Base-by-base conservation (phyloP, 169 alveolate species). In the Eimeria sp. region DNA sequence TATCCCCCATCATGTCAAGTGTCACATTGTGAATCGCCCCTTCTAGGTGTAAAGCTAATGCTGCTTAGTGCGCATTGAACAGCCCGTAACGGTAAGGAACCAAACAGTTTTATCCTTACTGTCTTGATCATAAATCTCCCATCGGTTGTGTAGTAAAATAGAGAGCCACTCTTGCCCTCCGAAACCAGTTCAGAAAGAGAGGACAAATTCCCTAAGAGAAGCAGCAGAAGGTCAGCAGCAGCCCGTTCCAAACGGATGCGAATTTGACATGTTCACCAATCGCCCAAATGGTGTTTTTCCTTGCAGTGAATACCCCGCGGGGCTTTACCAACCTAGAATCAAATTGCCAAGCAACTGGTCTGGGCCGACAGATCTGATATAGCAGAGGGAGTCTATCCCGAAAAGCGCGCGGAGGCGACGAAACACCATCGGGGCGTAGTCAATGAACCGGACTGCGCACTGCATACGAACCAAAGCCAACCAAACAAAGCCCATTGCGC, bases 111-210 rank as follows among this genome's bases (percentile, higher is more conserved):
- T 10, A n/a, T 16, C 40, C 95, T 47, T 30, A 95, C 96, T 1
- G 98, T 95, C 87, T 97, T 95, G 86, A 95, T 88, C 96, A 97
- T 75, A 84, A 93, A 97, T 75, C 89, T 72, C 14, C 97, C 97
- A 70, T 97, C 98, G 27, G 99, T 98, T 1, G 99, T 99, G 96
- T 98, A 99, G 97, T 99, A 99, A 95, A 99, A 99, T 92, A 99
- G 98, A 18, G 99, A 98, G 20, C 99, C 99, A 95, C 99, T 98
- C 95, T 98, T 98, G 20, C 99, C 99, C 94, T 99, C 99, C 14
- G 99, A 97, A 73, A 98, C 98, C 78, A 98, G 96, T 96, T 99
- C 99, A 63, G 99, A 98, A 78, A 99, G 97, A 9, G 99, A 98
- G 75, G 99, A 97, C 73, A 99, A 98, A 95, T 99, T 99, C n/a